A percentile compares a stretch with the other conserved stretches of the same genome.
phyloP scores from a whole-genome alignment of 2,329 filamentous ascomycete genomes.

The Colletotrichum kahawae region DNA sequence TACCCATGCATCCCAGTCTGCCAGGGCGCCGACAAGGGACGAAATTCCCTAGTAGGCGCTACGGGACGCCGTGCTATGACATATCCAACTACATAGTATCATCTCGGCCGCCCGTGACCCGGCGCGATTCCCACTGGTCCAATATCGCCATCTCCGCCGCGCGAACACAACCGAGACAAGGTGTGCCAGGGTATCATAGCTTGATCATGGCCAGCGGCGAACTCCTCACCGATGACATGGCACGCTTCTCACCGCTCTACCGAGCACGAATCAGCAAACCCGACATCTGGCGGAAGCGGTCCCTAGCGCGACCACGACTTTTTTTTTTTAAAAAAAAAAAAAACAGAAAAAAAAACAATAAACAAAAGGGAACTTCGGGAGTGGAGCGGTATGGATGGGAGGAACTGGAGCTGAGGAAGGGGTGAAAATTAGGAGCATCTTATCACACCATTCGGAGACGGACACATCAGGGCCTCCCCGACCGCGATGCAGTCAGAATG shows the following conservation, averaged over 20 bases:
- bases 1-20: conserved; percentile 15
- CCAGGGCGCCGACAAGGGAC: conserved; percentile 7
- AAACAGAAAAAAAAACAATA: background rate
- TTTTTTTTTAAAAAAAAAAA: too few species aligned
- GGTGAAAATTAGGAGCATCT: background rate
- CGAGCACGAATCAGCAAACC: background rate
- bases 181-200: background rate
- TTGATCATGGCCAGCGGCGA: background rate
- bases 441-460: background rate
- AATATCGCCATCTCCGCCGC: background rate
- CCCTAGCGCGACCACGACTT: background rate
- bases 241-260: conserved; percentile 9
- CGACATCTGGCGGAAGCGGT: background rate
- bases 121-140: background rate
- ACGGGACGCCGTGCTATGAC: background rate
- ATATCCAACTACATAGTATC: background rate
- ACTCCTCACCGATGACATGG: conserved; percentile 4
- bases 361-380: background rate
- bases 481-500: background rate
- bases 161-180: background rate
- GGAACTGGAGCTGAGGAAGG: background rate
- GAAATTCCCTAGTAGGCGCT: background rate
- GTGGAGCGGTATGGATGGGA: background rate
- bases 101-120: background rate
- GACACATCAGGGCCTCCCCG: background rate